Evolutionary conservation across 2,329 filamentous ascomycete species (phyloP).

Genomic region (Botrytis aclada): DNA sequence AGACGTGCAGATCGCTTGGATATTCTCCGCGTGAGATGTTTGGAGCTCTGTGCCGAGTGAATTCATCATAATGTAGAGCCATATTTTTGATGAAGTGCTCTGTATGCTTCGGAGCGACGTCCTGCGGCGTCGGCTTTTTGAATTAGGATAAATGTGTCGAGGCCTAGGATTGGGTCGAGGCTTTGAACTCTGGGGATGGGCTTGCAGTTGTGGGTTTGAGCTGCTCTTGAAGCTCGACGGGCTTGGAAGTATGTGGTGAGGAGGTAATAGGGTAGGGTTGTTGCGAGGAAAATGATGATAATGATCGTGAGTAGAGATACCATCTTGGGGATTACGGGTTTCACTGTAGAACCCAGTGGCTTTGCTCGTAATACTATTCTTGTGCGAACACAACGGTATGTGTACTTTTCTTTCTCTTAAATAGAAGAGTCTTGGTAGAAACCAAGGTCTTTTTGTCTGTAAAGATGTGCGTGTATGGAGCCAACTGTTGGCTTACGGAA

Average conservation of each 20-base stretch:
- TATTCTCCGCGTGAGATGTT: conserved; percentile 52
- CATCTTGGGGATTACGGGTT: background rate
- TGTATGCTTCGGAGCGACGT: background rate
- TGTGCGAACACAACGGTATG: background rate
- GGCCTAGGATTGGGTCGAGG: background rate
- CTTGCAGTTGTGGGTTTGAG: background rate
- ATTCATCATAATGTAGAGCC: background rate
- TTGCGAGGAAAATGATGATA: background rate
- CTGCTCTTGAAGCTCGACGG: background rate
- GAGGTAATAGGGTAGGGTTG: background rate
- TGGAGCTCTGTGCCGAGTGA: background rate
- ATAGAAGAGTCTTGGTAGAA: background rate
- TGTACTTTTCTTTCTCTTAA: background rate
- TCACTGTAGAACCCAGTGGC: background rate
- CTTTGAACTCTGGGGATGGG: background rate
- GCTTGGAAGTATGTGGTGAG: background rate
- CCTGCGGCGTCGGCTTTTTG: background rate
- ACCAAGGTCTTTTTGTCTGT: background rate
- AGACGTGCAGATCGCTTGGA: conserved; percentile 53
- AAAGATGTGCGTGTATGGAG: background rate
- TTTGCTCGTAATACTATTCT: background rate
- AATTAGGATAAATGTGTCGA: background rate
- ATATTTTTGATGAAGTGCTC: background rate
- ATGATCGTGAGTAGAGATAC: background rate
- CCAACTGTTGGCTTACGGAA: background rate